A percentile compares a stretch with the other conserved stretches of the same genome.
These are phyloP conservation scores for Vachellia pachyceras DNA, from an alignment of 306 rosid genomes.

Conservation along the genomic window DNA sequence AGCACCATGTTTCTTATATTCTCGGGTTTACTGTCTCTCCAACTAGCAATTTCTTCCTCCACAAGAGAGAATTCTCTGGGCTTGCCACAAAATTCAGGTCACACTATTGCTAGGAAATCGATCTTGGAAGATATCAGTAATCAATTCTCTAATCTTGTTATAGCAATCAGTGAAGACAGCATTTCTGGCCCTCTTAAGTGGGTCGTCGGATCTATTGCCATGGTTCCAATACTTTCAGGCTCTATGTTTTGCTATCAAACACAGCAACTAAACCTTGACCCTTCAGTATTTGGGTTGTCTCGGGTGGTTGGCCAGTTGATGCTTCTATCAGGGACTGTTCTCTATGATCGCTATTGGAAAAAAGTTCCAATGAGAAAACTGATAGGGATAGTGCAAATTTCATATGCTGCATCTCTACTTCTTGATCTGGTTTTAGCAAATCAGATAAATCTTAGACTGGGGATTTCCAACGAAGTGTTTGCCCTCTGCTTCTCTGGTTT, in stretches of 20 bases:
- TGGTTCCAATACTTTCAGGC: slow-evolving; percentile 82
- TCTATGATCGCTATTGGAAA: slow-evolving; percentile 69
- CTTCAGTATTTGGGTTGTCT: slow-evolving; percentile 75
- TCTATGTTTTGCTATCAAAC: slow-evolving; percentile 90
- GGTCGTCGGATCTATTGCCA: slow-evolving; percentile 75
- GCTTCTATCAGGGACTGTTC: slow-evolving; percentile 73
- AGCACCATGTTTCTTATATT: slow-evolving; percentile 68
- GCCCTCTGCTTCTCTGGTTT: slow-evolving; percentile 79
- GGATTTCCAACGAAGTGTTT: slow-evolving; percentile 71
- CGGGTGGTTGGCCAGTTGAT: slow-evolving; percentile 75
- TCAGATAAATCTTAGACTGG: slow-evolving; percentile 66
- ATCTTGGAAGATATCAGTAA: slow-evolving; percentile 55
- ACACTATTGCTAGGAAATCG: slow-evolving; percentile 41
- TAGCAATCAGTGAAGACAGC: slow-evolving; percentile 53
- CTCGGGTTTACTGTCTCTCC: slow-evolving; percentile 58
- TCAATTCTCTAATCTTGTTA: slow-evolving; percentile 58
- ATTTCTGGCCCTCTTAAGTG: slow-evolving; percentile 66
- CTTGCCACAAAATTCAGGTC: slow-evolving; percentile 47
- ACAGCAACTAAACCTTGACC: slow-evolving; percentile 72
- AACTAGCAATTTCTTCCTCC: slow-evolving; percentile 59
- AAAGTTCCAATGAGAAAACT: slow-evolving; percentile 64
- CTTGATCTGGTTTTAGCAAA: slow-evolving; percentile 76
- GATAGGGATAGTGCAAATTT: slow-evolving; percentile 60
- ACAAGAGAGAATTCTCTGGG: slow-evolving; percentile 78
- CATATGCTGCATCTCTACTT: slow-evolving; percentile 73